These are phyloP conservation scores for Venturia aucupariae DNA, from an alignment of 2,329 filamentous ascomycete genomes.

Conservation along the genomic window DNA sequence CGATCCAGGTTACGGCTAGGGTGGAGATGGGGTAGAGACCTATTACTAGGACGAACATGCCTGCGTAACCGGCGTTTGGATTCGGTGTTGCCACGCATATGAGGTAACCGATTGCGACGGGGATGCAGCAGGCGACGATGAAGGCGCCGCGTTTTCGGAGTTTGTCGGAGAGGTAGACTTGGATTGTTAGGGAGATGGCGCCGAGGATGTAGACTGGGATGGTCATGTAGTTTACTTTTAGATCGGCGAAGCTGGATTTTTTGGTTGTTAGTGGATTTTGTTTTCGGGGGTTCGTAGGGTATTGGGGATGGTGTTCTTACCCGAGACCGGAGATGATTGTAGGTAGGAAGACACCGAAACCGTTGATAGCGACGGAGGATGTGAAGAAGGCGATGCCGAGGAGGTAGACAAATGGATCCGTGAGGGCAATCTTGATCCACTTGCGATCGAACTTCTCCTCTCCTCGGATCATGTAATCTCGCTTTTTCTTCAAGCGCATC, in stretches of 20 bases:
- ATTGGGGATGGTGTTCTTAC: constrained; percentile 16
- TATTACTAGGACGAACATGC: constrained; percentile 26
- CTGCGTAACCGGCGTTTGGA: constrained; percentile 25
- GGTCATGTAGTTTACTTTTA: constrained; percentile 21
- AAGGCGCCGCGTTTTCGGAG: constrained; percentile 25
- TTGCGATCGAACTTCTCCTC: constrained; percentile 24
- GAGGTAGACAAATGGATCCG: constrained; percentile 25
- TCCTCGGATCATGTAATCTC: constrained; percentile 24
- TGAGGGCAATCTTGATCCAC: constrained; percentile 24
- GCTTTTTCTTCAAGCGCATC: constrained; percentile 22
- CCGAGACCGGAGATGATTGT: constrained; percentile 29
- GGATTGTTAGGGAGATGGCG: constrained; percentile 21
- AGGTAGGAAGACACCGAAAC: constrained; percentile 28
- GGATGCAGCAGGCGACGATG: constrained; percentile 22
- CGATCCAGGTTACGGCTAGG: constrained; percentile 25
- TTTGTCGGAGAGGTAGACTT: constrained; percentile 26
- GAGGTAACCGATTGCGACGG: constrained; percentile 28
- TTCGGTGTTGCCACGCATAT: constrained; percentile 25
- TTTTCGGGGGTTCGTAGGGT: not conserved
- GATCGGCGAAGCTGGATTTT: constrained; percentile 17
- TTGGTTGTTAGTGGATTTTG: not conserved
- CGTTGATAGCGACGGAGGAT: constrained; percentile 26
- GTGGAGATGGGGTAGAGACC: constrained; percentile 22
- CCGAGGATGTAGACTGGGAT: constrained; percentile 29
- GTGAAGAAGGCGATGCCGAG: constrained; percentile 26